phyloP scores from a whole-genome alignment of 1,284 basidiomycete genomes.

The Ustilago vetiveriae region DNA sequence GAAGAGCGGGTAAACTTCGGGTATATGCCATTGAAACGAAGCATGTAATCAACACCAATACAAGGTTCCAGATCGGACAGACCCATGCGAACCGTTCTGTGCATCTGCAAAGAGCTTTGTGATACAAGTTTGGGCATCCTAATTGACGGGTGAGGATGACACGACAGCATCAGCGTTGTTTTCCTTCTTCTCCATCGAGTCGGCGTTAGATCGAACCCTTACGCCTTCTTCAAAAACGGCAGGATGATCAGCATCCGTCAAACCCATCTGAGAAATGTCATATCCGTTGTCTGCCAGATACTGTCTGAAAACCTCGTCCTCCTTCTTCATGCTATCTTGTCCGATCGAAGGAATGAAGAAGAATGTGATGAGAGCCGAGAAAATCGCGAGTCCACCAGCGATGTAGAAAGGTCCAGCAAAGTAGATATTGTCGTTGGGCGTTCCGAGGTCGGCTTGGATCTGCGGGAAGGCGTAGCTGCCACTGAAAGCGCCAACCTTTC shows the following conservation, averaged over 20 bases:
- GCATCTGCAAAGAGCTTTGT: too few relatives aligned
- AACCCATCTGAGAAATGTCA: slow-evolving; percentile 58
- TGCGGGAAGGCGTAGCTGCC: slow-evolving; percentile 57
- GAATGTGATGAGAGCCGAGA: slow-evolving; percentile 79
- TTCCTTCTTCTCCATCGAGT: slow-evolving; percentile 23
- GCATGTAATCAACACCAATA: not conserved
- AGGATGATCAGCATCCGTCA: slow-evolving; percentile 22
- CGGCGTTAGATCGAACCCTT: slow-evolving; percentile 17
- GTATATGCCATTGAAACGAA: not conserved
- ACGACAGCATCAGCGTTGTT: slow-evolving; percentile 5
- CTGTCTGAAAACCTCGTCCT: slow-evolving; percentile 74
- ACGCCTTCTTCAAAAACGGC: slow-evolving; percentile 28
- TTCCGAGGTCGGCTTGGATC: slow-evolving; percentile 46
- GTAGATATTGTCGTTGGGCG: slow-evolving; percentile 29
- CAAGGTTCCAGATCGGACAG: too few relatives aligned
- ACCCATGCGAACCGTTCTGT: too few relatives aligned
- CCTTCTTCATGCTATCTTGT: slow-evolving; percentile 80
- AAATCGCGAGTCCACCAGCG: slow-evolving; percentile 75
- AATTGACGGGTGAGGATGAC: slow-evolving; percentile 17
- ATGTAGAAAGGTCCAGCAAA: slow-evolving; percentile 67
- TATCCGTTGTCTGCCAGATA: slow-evolving; percentile 55
- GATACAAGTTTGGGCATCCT: not conserved
- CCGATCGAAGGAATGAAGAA: slow-evolving; percentile 80
- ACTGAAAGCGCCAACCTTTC: slow-evolving; percentile 73
- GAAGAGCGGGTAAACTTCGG: too few relatives aligned